phyloP scores from a whole-genome alignment of 2,329 filamentous ascomycete species.

The Lizonia empirigonia region DNA sequence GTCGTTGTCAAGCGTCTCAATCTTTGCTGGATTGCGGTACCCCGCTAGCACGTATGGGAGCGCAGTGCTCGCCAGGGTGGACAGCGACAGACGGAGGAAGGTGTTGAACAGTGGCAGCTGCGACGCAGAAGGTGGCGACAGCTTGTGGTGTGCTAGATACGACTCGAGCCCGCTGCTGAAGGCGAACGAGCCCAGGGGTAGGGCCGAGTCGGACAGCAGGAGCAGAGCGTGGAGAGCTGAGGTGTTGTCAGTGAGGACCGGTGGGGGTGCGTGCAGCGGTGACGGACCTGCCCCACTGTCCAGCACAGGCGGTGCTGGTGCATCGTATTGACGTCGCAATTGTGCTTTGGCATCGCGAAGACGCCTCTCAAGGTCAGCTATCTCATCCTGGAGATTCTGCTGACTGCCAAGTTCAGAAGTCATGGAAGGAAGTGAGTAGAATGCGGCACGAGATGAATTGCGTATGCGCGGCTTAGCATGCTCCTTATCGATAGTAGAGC shows the following conservation, averaged over 20 bases:
- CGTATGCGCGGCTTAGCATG: conserved; percentile 27
- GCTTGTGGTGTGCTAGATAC: conserved; percentile 71
- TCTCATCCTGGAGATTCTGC: conserved; percentile 56
- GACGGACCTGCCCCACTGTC: conserved; percentile 9
- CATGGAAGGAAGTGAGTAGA: conserved; percentile 31
- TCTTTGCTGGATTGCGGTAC: conserved; percentile 59
- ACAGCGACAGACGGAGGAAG: conserved; percentile 74
- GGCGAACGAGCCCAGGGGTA: conserved; percentile 84
- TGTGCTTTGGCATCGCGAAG: conserved; percentile 55
- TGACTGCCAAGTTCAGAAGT: conserved; percentile 27
- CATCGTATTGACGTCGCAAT: too few species aligned
- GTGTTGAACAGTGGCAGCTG: conserved; percentile 59
- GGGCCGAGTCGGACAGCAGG: conserved; percentile 78
- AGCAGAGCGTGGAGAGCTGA: conserved; percentile 69
- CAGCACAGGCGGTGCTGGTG: conserved; percentile 3
- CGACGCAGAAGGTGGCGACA: conserved; percentile 36
- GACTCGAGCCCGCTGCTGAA: conserved; percentile 85
- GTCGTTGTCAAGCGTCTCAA: conserved; percentile 71
- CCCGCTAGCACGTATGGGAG: conserved; percentile 77
- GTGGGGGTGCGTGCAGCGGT: not conserved
- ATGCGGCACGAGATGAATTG: conserved; percentile 21
- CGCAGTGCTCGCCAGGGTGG: conserved; percentile 72
- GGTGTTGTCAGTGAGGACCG: not conserved
- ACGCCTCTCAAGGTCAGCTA: conserved; percentile 62
- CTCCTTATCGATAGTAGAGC: conserved; percentile 18